phyloP scores from a whole-genome alignment of 352 stramenopile genomes.

The Globisporangium irregulare region DNA sequence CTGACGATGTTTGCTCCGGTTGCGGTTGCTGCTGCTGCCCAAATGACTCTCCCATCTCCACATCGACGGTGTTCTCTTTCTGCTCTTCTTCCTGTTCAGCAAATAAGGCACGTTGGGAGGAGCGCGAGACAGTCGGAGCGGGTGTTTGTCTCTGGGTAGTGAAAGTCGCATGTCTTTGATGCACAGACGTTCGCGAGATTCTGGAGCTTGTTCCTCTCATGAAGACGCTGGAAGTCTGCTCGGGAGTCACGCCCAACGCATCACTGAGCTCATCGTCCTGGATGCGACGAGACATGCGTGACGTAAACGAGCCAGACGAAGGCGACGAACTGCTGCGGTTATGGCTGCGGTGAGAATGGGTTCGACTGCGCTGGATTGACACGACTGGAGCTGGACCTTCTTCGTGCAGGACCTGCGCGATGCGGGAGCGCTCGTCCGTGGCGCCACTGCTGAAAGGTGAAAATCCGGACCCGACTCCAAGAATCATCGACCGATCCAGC shows the following conservation, averaged over 20 bases:
- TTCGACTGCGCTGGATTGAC: constrained; percentile 15
- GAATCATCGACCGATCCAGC: constrained; percentile 53
- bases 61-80: not conserved
- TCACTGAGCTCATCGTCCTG: constrained; percentile 61
- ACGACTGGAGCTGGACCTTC: constrained; percentile 3
- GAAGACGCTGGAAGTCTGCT: not conserved
- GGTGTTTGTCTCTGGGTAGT: not conserved
- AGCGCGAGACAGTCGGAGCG: not conserved
- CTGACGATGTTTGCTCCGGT: not conserved
- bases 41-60: not conserved
- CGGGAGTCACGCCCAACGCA: constrained; percentile 39
- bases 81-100: constrained; percentile 7
- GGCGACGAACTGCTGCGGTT: constrained; percentile 28
- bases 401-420: constrained; percentile 14
- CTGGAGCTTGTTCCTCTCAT: not conserved
- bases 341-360: constrained; percentile 1
- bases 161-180: not conserved
- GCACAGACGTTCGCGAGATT: not conserved
- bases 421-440: constrained; percentile 10
- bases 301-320: constrained; percentile 14
- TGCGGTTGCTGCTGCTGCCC: not conserved
- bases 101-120: constrained; percentile 14
- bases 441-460: constrained; percentile 23
- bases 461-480: constrained; percentile 29
- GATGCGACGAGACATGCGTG: constrained; percentile 17